Conservation (phyloP, 2,329 filamentous ascomycete species). For the Domatiomyces catenatus region DNA sequence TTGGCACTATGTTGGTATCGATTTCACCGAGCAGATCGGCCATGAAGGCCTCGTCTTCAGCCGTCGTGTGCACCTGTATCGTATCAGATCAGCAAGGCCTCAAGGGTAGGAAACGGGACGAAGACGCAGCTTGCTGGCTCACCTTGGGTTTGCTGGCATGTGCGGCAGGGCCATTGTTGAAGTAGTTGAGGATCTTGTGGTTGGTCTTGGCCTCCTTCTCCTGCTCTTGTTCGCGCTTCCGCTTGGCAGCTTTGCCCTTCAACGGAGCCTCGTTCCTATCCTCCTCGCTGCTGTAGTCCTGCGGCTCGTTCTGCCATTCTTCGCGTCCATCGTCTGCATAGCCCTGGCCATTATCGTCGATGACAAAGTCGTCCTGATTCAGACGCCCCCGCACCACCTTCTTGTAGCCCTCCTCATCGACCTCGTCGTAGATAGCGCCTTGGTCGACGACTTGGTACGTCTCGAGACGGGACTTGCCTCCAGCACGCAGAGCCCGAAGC, state of each 20-base stretch:
- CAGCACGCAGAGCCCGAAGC: slow-evolving; percentile 65
- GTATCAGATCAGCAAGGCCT: slow-evolving; percentile 1
- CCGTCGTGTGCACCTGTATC: slow-evolving; percentile 41
- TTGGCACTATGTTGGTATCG: slow-evolving; percentile 55
- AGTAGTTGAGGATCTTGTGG: slow-evolving; percentile 87
- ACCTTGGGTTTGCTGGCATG: slow-evolving; percentile 69
- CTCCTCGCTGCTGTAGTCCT: slow-evolving; percentile 53
- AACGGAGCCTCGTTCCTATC: slow-evolving; percentile 47
- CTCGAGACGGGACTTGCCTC: slow-evolving; percentile 82
- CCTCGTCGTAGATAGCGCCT: slow-evolving; percentile 79
- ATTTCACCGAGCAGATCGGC: slow-evolving; percentile 73
- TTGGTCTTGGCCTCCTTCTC: slow-evolving; percentile 75
- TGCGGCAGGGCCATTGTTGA: slow-evolving; percentile 57
- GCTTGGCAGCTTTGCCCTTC: slow-evolving; percentile 54
- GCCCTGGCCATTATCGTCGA: slow-evolving; percentile 93
- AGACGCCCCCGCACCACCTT: slow-evolving; percentile 80
- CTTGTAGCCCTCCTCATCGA: slow-evolving; percentile 95
- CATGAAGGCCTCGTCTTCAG: slow-evolving; percentile 81
- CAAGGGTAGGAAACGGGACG: background rate
- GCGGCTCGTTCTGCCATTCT: slow-evolving; percentile 67
- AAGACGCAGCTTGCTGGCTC: slow-evolving; percentile 12
- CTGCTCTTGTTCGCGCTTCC: slow-evolving; percentile 74
- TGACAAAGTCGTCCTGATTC: slow-evolving; percentile 92
- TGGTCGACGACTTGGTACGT: slow-evolving; percentile 76
- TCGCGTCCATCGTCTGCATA: slow-evolving; percentile 94